These are phyloP conservation scores for Fraxinus baroniana DNA, from an alignment of 305 asterid species.

Conservation along the genomic window DNA sequence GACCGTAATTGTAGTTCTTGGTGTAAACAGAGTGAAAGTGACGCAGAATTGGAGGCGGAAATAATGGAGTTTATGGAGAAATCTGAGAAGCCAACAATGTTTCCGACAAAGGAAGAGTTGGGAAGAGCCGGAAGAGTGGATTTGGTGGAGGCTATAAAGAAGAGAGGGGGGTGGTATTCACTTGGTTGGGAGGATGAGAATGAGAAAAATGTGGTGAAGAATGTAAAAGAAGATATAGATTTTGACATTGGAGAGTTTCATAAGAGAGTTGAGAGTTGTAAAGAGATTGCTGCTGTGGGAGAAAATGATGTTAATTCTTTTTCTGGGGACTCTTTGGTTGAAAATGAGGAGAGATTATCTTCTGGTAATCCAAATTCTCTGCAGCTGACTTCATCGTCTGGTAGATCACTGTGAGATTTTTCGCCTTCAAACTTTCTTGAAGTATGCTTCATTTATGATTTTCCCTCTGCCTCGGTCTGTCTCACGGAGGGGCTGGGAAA, in stretches of 20 bases:
- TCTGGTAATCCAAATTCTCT: conserved; percentile 22
- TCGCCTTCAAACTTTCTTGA: conserved; percentile 19
- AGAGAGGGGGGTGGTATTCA: conserved; percentile 79
- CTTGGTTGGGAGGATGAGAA: conserved; percentile 65
- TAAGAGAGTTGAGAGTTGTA: conserved; percentile 44
- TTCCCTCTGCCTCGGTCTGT: background rate
- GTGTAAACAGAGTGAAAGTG: conserved; percentile 56
- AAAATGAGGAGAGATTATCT: conserved; percentile 20
- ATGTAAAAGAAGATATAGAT: conserved; percentile 25
- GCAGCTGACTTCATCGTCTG: conserved; percentile 39
- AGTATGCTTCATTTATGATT: conserved; percentile 10
- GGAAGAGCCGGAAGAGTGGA: conserved; percentile 69
- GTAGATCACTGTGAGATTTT: conserved; percentile 60
- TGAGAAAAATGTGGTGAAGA: conserved; percentile 27
- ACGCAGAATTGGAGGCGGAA: conserved; percentile 66
- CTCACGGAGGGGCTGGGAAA: background rate
- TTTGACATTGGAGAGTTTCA: conserved; percentile 49
- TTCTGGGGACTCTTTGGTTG: conserved; percentile 15
- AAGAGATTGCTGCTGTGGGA: conserved; percentile 38
- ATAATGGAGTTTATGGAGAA: conserved; percentile 81
- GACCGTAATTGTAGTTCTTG: conserved; percentile 26
- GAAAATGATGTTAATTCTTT: conserved; percentile 14
- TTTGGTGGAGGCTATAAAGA: conserved; percentile 69
- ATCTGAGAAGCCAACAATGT: conserved; percentile 64
- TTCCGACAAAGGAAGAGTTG: conserved; percentile 71